Evolutionary conservation across 2,329 filamentous ascomycete genomes (phyloP).

Genomic region (Dactylellina parvicollis): DNA sequence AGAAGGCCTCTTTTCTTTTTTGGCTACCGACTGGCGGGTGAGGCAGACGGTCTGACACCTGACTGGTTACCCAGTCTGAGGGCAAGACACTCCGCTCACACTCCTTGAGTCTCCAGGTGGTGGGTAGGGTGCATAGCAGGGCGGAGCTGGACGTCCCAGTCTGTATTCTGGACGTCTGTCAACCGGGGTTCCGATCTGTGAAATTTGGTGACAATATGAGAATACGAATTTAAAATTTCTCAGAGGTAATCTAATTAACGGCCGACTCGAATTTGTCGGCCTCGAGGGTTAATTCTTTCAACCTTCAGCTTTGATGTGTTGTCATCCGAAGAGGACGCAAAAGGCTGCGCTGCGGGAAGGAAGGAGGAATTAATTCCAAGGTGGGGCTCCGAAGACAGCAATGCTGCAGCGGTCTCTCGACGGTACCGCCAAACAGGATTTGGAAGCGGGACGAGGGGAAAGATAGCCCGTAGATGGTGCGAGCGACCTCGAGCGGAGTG

Average conservation of each 20-base stretch:
- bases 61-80: constrained; percentile 54
- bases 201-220: constrained; percentile 34
- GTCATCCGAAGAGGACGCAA: not conserved
- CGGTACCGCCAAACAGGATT: constrained; percentile 54
- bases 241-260: constrained; percentile 14
- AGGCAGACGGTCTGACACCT: constrained; percentile 55
- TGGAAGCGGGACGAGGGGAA: constrained; percentile 53
- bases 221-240: constrained; percentile 30
- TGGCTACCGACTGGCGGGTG: constrained; percentile 53
- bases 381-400: constrained; percentile 14
- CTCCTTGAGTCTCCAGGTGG: constrained; percentile 23
- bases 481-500: constrained; percentile 18
- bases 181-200: not conserved
- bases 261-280: constrained; percentile 16
- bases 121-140: not conserved
- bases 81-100: constrained; percentile 54
- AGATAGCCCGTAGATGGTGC: constrained; percentile 37
- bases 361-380: not conserved
- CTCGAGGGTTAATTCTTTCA: too few relatives aligned
- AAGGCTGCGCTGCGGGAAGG: not conserved
- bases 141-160: too few relatives aligned
- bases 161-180: too few relatives aligned
- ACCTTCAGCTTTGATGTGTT: not conserved
- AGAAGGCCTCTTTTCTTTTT: constrained; percentile 40
- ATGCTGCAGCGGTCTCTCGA: constrained; percentile 36